Evolutionary conservation across 208 protist genomes (phyloP), one percentile per base, ranked within the genome.

Genomic region (Porcisia deanei): DNA sequence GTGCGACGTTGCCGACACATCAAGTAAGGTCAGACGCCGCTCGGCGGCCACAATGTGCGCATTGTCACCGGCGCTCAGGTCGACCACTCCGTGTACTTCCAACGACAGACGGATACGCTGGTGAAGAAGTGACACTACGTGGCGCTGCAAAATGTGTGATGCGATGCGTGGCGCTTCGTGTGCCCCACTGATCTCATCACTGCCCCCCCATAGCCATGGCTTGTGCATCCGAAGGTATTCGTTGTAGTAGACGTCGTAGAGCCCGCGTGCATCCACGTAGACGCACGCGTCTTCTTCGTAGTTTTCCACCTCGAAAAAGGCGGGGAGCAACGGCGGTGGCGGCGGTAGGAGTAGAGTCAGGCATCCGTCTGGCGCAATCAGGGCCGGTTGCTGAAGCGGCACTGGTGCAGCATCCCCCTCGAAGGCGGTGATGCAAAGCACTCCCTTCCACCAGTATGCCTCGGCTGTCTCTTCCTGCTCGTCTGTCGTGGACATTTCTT

Each of bases 381-480:
- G 9, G 22, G 37, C 49, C 7, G 10, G 25, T 14, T 5, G 39
- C 25, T 61, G 16, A 1, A 16, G 0, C 41, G 61, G 47, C 47
- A 5, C 47, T 0, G 47, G 0, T 52, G 5, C 10, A 52, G 47
- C 5, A 14, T 12, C 16, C 2, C 63, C 34, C 0, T 43, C 73
- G 43, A 77, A 77, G 34, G 45, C 63, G 14, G 73, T 77, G 39
- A 77, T 20, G 53, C 54, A 54, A 6, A 77, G 14, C 63, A 77
- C 53, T 6, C 73, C 73, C 3, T 41, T 77, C 73, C 73, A 77
- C 54, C 53, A 53, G 22, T 60, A 49, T 12, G 6, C 37, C 37
- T 60, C 52, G n/a, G 2, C 54, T 14, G 4, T 45, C 58, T 75
- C 41, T 20, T 66, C 71, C 7, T 57, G 10, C 41, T 30, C 45